A percentile compares a stretch with the other conserved stretches of the same genome.
Evolutionary conservation across 306 rosid species (phyloP).

Genomic region (Lathyrus oleraceus): DNA sequence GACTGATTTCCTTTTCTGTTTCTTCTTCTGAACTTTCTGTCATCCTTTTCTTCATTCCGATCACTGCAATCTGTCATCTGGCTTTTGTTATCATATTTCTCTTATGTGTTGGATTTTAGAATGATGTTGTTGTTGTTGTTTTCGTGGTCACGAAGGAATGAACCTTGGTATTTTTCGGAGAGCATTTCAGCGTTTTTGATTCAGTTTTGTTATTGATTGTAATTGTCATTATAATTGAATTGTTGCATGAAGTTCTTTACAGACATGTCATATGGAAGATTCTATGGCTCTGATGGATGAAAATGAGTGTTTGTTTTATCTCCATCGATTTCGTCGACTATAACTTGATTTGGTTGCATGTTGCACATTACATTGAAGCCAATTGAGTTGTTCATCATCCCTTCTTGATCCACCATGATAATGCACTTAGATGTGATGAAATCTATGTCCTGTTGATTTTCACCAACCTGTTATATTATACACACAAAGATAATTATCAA

Average conservation of each 20-base stretch:
- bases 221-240: conserved; percentile 46
- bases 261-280: conserved; percentile 53
- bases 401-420: conserved; percentile 50
- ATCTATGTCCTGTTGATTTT: conserved; percentile 70
- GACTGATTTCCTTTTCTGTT: conserved; percentile 74
- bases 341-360: conserved; percentile 47
- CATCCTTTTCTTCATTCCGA: conserved; percentile 77
- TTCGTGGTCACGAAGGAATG: conserved; percentile 46
- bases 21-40: conserved; percentile 61
- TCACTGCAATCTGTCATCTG: conserved; percentile 63
- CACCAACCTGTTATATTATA: conserved; percentile 55
- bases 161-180: conserved; percentile 53
- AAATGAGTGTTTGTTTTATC: conserved; percentile 38
- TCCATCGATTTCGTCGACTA: conserved; percentile 45
- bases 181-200: conserved; percentile 40
- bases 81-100: conserved; percentile 40
- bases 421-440: conserved; percentile 60
- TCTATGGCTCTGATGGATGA: conserved; percentile 48
- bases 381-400: conserved; percentile 42
- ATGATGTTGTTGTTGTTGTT: conserved; percentile 37
- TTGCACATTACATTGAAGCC: conserved; percentile 46
- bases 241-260: conserved; percentile 64
- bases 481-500: too few relatives aligned
- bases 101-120: conserved; percentile 36
- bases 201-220: conserved; percentile 44